Conservation (phyloP, 306 rosid genomes). For the Crataegus laevigata region DNA sequence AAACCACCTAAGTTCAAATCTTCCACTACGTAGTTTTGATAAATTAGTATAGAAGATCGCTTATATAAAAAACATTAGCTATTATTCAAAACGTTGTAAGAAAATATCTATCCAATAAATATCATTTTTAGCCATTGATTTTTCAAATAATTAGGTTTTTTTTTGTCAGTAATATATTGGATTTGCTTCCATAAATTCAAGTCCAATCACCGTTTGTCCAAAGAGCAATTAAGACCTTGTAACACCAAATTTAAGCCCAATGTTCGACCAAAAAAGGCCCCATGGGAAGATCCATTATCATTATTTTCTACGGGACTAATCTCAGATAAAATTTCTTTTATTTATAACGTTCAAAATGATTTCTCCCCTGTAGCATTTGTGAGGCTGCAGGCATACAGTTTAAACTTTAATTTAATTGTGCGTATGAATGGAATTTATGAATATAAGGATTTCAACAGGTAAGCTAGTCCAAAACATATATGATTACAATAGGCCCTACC, state of each 20-base stretch:
- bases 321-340: not conserved
- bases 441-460: not conserved
- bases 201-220: not conserved
- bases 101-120: not conserved
- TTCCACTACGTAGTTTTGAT: not conserved
- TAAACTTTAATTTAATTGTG: not conserved
- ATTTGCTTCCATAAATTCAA: not conserved
- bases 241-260: not conserved
- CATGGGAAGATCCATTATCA: not conserved
- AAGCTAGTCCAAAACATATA: not conserved
- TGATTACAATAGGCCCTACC: constrained; percentile 5
- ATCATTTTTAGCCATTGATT: not conserved
- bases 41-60: not conserved
- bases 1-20: not conserved
- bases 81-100: not conserved
- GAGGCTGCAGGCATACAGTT: not conserved
- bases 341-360: not conserved
- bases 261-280: not conserved
- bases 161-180: not conserved
- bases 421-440: not conserved
- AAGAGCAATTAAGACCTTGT: too few relatives aligned
- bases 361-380: not conserved
- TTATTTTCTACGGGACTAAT: not conserved
- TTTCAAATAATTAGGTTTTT: not conserved
- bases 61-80: too few relatives aligned